A percentile compares a stretch with the other conserved stretches of the same genome.
phyloP scores from a whole-genome alignment of 768 basidiomycete genomes.

The Pholiota microspora region DNA sequence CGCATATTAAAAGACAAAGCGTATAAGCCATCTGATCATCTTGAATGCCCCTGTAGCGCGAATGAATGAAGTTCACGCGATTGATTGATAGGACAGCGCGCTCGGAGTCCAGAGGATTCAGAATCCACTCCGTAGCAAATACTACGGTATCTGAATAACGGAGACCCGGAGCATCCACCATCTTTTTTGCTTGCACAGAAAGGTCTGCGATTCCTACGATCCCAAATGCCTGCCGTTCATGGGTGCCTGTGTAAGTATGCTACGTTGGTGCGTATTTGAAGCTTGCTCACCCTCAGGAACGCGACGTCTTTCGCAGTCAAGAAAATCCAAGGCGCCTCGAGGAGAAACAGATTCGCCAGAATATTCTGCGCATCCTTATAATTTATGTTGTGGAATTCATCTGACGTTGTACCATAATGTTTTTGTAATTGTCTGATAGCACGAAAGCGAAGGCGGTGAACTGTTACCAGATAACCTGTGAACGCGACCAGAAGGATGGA shows the following conservation, averaged over 20 bases:
- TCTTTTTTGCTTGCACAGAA: slow-evolving; percentile 3
- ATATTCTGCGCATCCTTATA: slow-evolving; percentile 1
- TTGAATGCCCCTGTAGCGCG: slow-evolving; percentile 1
- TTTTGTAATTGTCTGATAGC: neutral
- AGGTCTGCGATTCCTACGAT: slow-evolving; percentile 1
- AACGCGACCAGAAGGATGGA: neutral
- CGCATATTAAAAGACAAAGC: neutral
- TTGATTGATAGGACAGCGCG: slow-evolving; percentile 1
- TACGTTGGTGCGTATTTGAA: neutral
- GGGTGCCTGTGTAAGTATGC: neutral
- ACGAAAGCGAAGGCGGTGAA: neutral
- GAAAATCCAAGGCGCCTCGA: slow-evolving; percentile 1
- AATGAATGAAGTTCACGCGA: slow-evolving; percentile 2
- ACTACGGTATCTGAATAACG: slow-evolving; percentile 7
- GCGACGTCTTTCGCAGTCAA: slow-evolving; percentile 1
- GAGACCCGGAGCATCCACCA: slow-evolving; percentile 2
- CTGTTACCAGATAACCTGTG: neutral
- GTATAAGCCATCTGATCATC: slow-evolving; percentile 2
- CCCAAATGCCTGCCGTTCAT: neutral
- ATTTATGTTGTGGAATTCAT: neutral
- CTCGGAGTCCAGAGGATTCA: slow-evolving; percentile 1
- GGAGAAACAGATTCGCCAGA: neutral
- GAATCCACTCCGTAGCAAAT: slow-evolving; percentile 1
- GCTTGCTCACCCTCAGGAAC: neutral
- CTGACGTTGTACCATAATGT: neutral